A percentile compares a stretch with the other conserved stretches of the same genome.
Evolutionary conservation across 2,329 filamentous ascomycete species (phyloP).

Genomic region (Ophiostoma angusticollis): DNA sequence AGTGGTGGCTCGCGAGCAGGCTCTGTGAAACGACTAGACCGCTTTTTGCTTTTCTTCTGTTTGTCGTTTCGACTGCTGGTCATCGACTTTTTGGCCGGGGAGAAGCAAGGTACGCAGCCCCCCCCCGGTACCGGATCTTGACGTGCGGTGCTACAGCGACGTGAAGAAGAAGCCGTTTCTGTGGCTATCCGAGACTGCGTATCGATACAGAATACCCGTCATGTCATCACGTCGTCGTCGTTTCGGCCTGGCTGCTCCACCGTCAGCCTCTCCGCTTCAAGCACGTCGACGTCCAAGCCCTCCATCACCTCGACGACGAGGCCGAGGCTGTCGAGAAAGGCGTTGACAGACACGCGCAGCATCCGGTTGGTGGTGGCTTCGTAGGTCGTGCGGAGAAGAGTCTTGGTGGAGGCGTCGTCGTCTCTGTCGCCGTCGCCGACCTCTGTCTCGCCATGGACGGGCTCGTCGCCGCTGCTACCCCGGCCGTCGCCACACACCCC

Average conservation of each 20-base stretch:
- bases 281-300: conserved; percentile 73
- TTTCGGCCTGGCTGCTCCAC: too few relatives aligned
- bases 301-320: conserved; percentile 83
- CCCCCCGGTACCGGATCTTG: too few relatives aligned
- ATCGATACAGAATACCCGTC: too few relatives aligned
- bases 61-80: too few relatives aligned
- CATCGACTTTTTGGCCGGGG: too few relatives aligned
- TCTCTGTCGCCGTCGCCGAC: background rate
- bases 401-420: conserved; percentile 17
- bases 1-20: too few relatives aligned
- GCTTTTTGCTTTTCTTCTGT: too few relatives aligned
- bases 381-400: conserved; percentile 61
- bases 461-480: background rate
- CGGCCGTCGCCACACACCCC: conserved; percentile 13
- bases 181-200: too few relatives aligned
- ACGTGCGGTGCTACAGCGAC: too few relatives aligned
- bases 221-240: conserved; percentile 7
- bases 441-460: background rate
- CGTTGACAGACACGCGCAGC: conserved; percentile 90
- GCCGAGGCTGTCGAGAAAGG: conserved; percentile 81
- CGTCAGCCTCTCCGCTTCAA: conserved; percentile 35
- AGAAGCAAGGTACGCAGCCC: too few relatives aligned
- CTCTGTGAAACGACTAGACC: too few relatives aligned
- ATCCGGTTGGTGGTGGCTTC: conserved; percentile 87
- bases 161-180: too few relatives aligned